phyloP scores from a whole-genome alignment of 805 yeast genomes.

The Yarrowia keelungensis region DNA sequence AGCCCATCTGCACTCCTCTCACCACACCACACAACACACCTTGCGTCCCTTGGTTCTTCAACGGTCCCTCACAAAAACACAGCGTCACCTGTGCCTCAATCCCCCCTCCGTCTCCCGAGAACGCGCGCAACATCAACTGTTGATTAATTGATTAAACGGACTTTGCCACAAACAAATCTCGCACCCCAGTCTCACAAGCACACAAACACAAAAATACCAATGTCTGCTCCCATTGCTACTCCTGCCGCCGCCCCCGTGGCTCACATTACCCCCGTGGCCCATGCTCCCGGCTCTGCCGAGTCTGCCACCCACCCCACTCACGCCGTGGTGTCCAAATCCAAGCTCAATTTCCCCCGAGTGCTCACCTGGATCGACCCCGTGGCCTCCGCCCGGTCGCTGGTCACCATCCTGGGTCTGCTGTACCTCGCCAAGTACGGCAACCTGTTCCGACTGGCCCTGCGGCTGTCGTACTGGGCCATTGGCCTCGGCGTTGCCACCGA shows the following conservation, averaged over 20 bases:
- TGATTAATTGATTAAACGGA: slow-evolving; percentile 7
- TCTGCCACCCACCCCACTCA: slow-evolving; percentile 22
- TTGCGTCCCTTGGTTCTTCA: too few relatives aligned
- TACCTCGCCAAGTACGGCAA: slow-evolving; percentile 50
- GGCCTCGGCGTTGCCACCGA: slow-evolving; percentile 75
- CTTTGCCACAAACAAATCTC: slow-evolving; percentile 10
- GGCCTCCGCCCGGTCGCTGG: slow-evolving; percentile 70
- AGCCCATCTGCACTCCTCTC: too few relatives aligned
- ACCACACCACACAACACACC: too few relatives aligned
- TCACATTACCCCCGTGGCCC: slow-evolving; percentile 29
- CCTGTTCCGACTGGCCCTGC: slow-evolving; percentile 47
- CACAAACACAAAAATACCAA: background rate
- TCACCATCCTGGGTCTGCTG: slow-evolving; percentile 62
- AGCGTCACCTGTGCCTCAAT: background rate
- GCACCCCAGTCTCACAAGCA: background rate
- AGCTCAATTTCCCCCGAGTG: slow-evolving; percentile 50
- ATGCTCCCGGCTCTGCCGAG: slow-evolving; percentile 17
- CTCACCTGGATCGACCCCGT: slow-evolving; percentile 80
- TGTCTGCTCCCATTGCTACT: slow-evolving; percentile 19
- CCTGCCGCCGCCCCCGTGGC: background rate
- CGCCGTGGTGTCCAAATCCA: slow-evolving; percentile 28
- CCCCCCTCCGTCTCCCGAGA: background rate
- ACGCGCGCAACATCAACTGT: slow-evolving; percentile 34
- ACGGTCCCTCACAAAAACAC: too few relatives aligned
- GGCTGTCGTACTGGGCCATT: slow-evolving; percentile 63